Evolutionary conservation across 768 basidiomycete genomes (phyloP), one percentile per base, ranked within the genome.

Genomic region (Dacryopinax primogenitus): DNA sequence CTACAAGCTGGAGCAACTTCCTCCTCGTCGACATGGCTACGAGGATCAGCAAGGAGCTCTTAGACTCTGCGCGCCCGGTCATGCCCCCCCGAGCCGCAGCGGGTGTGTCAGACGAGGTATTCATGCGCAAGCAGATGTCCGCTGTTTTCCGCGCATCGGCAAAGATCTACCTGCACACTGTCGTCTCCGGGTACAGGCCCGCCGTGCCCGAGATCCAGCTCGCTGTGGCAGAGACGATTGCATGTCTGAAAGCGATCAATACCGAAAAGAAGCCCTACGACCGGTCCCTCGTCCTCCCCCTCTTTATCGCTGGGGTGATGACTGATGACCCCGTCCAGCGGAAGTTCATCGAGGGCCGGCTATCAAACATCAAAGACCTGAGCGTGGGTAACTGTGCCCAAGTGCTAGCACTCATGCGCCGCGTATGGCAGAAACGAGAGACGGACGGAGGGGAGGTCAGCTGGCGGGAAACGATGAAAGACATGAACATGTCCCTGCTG

Each of bases 251-350:
- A 47, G 75, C 80, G 23, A 72, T 89, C 64, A 76, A 77, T 65
- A 15, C 63, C 35, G 66, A 67, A 21, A 45, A 62, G 35, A 30
- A 84, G 16, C 78, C 82, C 65, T 74, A 83, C 44, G 89, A 92
- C 73, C 82, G 86, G 65, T 79, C 82, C 7, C 74, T 90, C 41
- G 77, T 88, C 23, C 86, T 90, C 74, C 88, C 89, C 32, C 80
- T 88, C 64, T 86, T 84, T 72, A 77, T 92, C 41, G 84, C 85
- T 33, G 89, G 86, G 3, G 84, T 84, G 73, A 80, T 90, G 80
- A 82, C 86, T 47, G 84, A 88, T 73, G 83, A 86, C 81, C 23
- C 78, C 18, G 76, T 73, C 39, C 78, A 78, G 62, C 79, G 84
- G 35, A 83, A 84, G 62, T 79, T 84, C 69, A 77, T 87, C 73